Base-by-base conservation (phyloP, 2,329 filamentous ascomycete species). In the Colletotrichum sp. region DNA sequence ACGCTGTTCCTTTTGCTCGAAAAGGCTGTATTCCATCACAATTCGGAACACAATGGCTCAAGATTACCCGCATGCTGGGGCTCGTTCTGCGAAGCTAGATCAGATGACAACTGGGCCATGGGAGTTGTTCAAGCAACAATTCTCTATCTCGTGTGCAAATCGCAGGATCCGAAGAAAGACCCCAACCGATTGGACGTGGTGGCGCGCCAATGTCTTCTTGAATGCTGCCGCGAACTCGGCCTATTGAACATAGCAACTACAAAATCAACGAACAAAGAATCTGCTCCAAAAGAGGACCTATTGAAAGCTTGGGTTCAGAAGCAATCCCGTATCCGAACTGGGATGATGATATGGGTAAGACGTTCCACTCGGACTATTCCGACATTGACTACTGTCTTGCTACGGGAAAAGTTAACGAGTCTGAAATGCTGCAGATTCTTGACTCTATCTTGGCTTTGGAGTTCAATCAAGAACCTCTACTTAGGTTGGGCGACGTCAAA, bases 401-500 rank as follows among this genome's bases (percentile, higher is more conserved):
- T 28, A 2, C 9, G 26, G 26, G 15, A 16, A 28, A 26, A 10
- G 52, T 2, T 48, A n/a, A 48, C 43, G 43, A 48, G 43, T 21
- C n/a, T 21, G 43, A 13, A 18, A 30, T 32, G 8, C 16, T 32
- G 26, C 58, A 78, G 77, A 32, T 77, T 7, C 62, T 78, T 9
- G 76, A 78, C 30, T 73, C 67, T 3, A 67, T 76, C 8, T 15
- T 76, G 10, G 18, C 60, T 43, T 73, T 68, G 36, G 68, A 78
- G 30, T 70, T 73, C 61, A 62, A 52, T 7, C 16, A 32, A 16
- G 36, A 60, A 24, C 52, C 71, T 2, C n/a, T 66, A 8, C n/a
- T 78, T 16, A 75, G 64, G 21, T 68, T 78, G 3, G 65, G 66
- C 12, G 77, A 78, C 28, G 66, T 68, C 36, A 52, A 73, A 36